Base-by-base conservation (phyloP, 2,329 filamentous ascomycete genomes). In the Aspergillus jensenii region DNA sequence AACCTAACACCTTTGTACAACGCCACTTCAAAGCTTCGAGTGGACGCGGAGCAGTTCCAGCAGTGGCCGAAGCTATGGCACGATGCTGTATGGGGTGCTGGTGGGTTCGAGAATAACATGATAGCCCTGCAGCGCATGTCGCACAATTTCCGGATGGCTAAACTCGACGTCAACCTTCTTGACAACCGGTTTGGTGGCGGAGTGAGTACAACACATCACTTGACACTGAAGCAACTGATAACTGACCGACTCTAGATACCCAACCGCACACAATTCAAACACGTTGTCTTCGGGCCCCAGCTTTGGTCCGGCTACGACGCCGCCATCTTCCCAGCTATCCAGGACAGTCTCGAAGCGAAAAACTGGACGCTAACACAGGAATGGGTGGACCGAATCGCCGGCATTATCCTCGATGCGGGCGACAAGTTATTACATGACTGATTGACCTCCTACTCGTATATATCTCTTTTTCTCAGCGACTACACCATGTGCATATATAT, bases 191-290 rank as follows among this genome's bases (percentile, higher is more conserved):
- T 80, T 19, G 86, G 81, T 39, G 88, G 87, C 62, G 92, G 92
- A 59, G 89, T 96, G 84, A 82, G 90, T 47, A 21, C 19, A 37
- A 37, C 31, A 3, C 21, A 23, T 7, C 37, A 3, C 33, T 14
- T 33, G 6, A 25, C n/a, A 48, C 14, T 19, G 33, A 40, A 5
- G 7, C 5, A 37, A 17, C n/a, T 14, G 19, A 48, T 46, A 56
- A 55, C 55, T 67, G 58, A 64, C 53, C 59, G 55, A 21, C 35
- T 37, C 35, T 56, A 92, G 89, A 84, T 96, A 4, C 90, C 90
- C 40, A 91, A 91, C 66, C 87, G 93, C 63, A 90, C 90, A 5
- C 95, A 98, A 76, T 99, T 92, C 82, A 96, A 96, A 74, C 95
- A 97, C 75, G 84, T 96, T 69, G 78, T 99, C 56, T 96, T 93